Evolutionary conservation across 2,329 filamentous ascomycete genomes (phyloP).

Genomic region (Fusarium armeniacum): DNA sequence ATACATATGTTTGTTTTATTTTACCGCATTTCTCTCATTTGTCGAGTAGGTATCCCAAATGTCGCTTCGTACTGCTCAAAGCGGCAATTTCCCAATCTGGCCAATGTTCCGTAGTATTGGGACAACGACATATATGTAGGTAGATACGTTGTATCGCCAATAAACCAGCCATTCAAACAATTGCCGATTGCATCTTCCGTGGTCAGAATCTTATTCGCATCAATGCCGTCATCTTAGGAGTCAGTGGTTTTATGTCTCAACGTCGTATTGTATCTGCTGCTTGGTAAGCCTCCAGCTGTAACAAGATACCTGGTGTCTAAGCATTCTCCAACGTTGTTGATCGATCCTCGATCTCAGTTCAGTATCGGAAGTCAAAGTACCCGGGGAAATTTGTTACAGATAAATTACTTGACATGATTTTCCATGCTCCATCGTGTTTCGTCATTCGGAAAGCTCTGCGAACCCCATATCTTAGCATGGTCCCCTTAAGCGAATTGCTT

Average conservation of each 20-base stretch:
- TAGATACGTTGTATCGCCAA: slow-evolving; percentile 11
- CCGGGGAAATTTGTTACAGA: slow-evolving; percentile 42
- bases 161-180: slow-evolving; percentile 5
- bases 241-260: background rate
- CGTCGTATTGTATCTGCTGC: slow-evolving; percentile 2
- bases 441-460: slow-evolving; percentile 33
- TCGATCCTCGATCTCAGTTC: slow-evolving; percentile 23
- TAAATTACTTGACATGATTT: slow-evolving; percentile 30
- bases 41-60: slow-evolving; percentile 1
- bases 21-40: slow-evolving; percentile 10
- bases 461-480: slow-evolving; percentile 37
- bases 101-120: slow-evolving; percentile 13
- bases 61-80: slow-evolving; percentile 16
- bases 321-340: slow-evolving; percentile 14
- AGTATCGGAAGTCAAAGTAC: slow-evolving; percentile 33
- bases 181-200: slow-evolving; percentile 6
- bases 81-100: slow-evolving; percentile 18
- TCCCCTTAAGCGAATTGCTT: slow-evolving; percentile 22
- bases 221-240: slow-evolving; percentile 3
- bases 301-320: slow-evolving; percentile 9
- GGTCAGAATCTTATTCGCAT: slow-evolving; percentile 7
- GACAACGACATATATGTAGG: background rate
- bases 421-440: slow-evolving; percentile 32
- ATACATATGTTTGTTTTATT: background rate
- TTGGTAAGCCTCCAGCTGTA: background rate